phyloP scores from a whole-genome alignment of 495 filamentous ascomycete genomes.

The Penicillium verhagenii region DNA sequence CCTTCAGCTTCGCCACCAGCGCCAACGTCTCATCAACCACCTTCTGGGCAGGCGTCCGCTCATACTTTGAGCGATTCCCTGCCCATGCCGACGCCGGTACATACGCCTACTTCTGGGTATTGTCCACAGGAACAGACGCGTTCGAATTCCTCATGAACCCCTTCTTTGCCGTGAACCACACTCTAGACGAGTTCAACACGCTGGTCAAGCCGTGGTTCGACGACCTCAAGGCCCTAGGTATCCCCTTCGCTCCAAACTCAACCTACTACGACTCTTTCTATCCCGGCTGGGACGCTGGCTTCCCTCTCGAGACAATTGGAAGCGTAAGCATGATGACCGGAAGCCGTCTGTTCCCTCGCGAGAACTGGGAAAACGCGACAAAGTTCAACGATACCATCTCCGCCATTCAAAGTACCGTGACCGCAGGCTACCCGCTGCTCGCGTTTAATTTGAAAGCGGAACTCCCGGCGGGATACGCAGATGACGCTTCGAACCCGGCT shows the following conservation, averaged over 20 bases:
- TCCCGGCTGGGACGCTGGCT: constrained; percentile 44
- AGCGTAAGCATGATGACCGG: constrained; percentile 35
- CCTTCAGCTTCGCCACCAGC: constrained; percentile 39
- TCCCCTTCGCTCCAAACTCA: constrained; percentile 43
- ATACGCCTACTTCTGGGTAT: constrained; percentile 51
- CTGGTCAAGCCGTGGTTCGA: constrained; percentile 49
- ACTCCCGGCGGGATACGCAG: constrained; percentile 17
- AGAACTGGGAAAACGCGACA: constrained; percentile 39
- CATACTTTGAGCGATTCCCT: constrained; percentile 48
- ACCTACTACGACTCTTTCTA: constrained; percentile 51
- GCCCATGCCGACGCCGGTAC: constrained; percentile 49
- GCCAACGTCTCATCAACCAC: constrained; percentile 32
- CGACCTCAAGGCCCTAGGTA: constrained; percentile 31
- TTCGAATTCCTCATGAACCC: constrained; percentile 30
- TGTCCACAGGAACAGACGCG: constrained; percentile 13
- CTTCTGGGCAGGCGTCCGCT: constrained; percentile 51
- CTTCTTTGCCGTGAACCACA: constrained; percentile 53
- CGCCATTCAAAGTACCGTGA: constrained; percentile 43
- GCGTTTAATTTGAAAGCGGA: constrained; percentile 51
- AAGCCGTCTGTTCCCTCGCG: constrained; percentile 52
- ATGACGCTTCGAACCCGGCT: constrained; percentile 53
- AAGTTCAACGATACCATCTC: constrained; percentile 44
- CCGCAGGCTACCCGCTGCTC: constrained; percentile 41
- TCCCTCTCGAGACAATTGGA: constrained; percentile 48
- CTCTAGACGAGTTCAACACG: constrained; percentile 38